Conservation (phyloP, 2,329 filamentous ascomycete species). For the Byssochlamys sp. region DNA sequence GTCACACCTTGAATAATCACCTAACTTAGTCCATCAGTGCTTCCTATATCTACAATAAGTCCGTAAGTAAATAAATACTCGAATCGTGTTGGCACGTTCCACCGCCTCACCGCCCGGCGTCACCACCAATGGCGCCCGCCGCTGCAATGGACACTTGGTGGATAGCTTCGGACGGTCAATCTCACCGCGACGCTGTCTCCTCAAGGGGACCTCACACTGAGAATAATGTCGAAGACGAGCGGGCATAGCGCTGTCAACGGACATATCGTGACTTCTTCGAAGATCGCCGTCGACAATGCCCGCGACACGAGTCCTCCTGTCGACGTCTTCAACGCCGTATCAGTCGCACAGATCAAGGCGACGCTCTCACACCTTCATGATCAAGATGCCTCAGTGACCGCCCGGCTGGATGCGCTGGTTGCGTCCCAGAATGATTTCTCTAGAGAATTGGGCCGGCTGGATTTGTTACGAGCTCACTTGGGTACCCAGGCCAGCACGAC, state of each 20-base stretch:
- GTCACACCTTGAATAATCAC: too few species aligned
- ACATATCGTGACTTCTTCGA: constrained; percentile 7
- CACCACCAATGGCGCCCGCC: background rate
- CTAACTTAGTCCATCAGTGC: too few species aligned
- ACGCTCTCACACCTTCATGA: constrained; percentile 65
- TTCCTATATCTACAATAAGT: too few species aligned
- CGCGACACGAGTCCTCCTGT: constrained; percentile 8
- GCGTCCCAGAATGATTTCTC: constrained; percentile 77
- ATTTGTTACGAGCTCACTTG: constrained; percentile 78
- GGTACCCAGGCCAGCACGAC: constrained; percentile 78
- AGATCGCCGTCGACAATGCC: constrained; percentile 3
- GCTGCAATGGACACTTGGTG: background rate
- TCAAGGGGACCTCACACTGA: background rate
- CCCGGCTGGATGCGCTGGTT: constrained; percentile 65
- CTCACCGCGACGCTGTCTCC: background rate
- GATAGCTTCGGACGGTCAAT: background rate
- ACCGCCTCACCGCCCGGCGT: background rate
- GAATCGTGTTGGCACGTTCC: background rate
- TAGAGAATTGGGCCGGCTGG: constrained; percentile 75
- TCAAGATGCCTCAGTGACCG: constrained; percentile 65
- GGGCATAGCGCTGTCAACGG: constrained; percentile 16
- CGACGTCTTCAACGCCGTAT: constrained; percentile 59
- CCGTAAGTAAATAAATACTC: too few species aligned
- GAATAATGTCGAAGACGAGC: constrained; percentile 15
- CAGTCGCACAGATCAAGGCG: constrained; percentile 67